Evolutionary conservation across 1,139 yeast species (phyloP), one percentile per base, ranked within the genome.

Genomic region (Hansenula sp.): DNA sequence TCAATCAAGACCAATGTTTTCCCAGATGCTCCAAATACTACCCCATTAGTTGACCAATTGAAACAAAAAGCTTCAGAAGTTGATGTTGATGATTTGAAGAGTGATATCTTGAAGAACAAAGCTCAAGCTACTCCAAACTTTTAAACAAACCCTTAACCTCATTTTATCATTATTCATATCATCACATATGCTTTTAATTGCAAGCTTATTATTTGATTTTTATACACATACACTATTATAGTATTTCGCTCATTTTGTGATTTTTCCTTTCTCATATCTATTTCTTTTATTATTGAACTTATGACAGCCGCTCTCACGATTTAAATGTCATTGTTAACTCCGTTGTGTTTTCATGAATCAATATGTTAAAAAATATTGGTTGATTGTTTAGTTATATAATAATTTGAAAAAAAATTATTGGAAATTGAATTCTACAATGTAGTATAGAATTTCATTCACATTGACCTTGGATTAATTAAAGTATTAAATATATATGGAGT

Each of bases 1-100:
- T 52, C 44, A 47, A 60, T 57, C 18, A 6, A 37, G 17, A 48
- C 58, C 27, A 45, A 58, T 32, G 71, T 71, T 58, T 76, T 77
- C 70, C 81, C 83, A 51, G 69, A 69, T 34, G 75, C 68, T 35
- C 76, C 76, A 50, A 50, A 60, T 42, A 54, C 66, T 41, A 49
- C 48, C 35, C 60, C 60, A 42, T 45, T 51, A 40, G 43, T 41
- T 34, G 54, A 55, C 5, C 50, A 51, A 44, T 46, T 51, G 28
- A 50, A 50, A 35, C 46, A 48, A 25, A 47, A 39, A 33, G 47
- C 54, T 33, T 27, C 36, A 9, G 34, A 44, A 13, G 55, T 55
- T 32, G 50, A 54, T 41, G 51, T 60, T 41, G 58, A 59, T 18
- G 59, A 58, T 35, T 55, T 63, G 49, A 60, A 61, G 48, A 49